Evolutionary conservation across 257 asterid genomes (phyloP).

Genomic region (Nicotiana tomentosiformis): DNA sequence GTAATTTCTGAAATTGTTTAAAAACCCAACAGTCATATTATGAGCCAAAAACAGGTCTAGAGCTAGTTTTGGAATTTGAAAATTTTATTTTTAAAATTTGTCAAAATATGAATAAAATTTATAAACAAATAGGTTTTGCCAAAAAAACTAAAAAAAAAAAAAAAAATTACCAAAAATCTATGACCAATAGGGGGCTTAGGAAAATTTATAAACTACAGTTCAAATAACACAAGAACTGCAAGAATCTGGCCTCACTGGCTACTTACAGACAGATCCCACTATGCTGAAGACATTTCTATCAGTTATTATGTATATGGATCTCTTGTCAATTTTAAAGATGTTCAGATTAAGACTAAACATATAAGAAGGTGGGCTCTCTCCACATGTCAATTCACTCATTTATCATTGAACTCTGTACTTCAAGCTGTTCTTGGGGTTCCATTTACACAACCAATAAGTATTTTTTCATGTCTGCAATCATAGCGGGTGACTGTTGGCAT

Average conservation of each 20-base stretch:
- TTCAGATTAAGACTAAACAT: background rate
- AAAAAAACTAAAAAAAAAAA: too few species aligned
- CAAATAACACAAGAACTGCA: too few species aligned
- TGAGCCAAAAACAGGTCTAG: too few species aligned
- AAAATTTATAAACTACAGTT: too few species aligned
- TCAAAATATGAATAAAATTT: too few species aligned
- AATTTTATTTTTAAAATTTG: too few species aligned
- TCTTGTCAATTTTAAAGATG: background rate
- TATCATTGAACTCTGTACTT: background rate
- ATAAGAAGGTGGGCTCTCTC: background rate
- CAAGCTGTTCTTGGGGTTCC: background rate
- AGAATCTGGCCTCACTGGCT: background rate
- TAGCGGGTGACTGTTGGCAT: background rate
- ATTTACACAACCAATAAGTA: background rate
- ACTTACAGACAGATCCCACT: background rate
- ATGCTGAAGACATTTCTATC: background rate
- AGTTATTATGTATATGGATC: background rate
- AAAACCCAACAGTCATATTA: too few species aligned
- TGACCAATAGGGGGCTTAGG: too few species aligned
- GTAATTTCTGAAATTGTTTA: too few species aligned
- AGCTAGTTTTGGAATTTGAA: too few species aligned
- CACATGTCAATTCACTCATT: background rate
- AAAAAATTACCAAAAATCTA: too few species aligned
- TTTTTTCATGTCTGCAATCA: background rate
- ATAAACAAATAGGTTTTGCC: too few species aligned